A percentile compares a stretch with the other conserved stretches of the same genome.
Conservation (phyloP, 306 rosid species). For the Mucuna pruriens region DNA sequence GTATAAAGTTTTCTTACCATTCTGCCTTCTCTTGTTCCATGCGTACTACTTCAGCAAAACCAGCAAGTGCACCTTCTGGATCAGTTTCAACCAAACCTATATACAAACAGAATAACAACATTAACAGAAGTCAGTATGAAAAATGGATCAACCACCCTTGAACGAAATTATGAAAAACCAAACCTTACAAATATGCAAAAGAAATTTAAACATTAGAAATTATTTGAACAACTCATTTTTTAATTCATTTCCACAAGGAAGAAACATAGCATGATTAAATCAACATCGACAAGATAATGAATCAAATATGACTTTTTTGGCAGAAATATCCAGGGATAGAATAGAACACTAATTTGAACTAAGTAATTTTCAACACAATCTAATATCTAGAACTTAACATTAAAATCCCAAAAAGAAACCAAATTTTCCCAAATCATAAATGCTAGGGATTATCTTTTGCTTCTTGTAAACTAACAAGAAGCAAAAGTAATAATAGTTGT, state of each 20-base stretch:
- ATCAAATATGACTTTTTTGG: not conserved
- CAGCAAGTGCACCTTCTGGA: slow-evolving; percentile 91
- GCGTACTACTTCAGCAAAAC: slow-evolving; percentile 82
- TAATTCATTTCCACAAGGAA: slow-evolving; percentile 25
- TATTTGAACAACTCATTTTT: not conserved
- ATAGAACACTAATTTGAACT: slow-evolving; percentile 25
- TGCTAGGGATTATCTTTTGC: not conserved
- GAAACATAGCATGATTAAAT: slow-evolving; percentile 28
- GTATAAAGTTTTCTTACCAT: slow-evolving; percentile 63
- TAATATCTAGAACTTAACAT: not conserved
- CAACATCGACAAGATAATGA: not conserved
- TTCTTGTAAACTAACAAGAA: slow-evolving; percentile 12
- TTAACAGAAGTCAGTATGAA: not conserved
- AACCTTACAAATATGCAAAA: not conserved
- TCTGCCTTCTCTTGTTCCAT: slow-evolving; percentile 98
- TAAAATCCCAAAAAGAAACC: slow-evolving; percentile 16
- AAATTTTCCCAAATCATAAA: slow-evolving; percentile 14
- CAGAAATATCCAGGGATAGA: not conserved
- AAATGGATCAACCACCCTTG: slow-evolving; percentile 14
- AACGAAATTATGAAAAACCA: slow-evolving; percentile 24
- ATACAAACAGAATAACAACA: slow-evolving; percentile 23
- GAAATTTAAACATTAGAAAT: not conserved
- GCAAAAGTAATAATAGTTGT: not conserved
- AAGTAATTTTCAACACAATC: slow-evolving; percentile 13
- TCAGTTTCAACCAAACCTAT: slow-evolving; percentile 91